phyloP scores from a whole-genome alignment of 768 basidiomycete genomes.

The Boletus insuetus region DNA sequence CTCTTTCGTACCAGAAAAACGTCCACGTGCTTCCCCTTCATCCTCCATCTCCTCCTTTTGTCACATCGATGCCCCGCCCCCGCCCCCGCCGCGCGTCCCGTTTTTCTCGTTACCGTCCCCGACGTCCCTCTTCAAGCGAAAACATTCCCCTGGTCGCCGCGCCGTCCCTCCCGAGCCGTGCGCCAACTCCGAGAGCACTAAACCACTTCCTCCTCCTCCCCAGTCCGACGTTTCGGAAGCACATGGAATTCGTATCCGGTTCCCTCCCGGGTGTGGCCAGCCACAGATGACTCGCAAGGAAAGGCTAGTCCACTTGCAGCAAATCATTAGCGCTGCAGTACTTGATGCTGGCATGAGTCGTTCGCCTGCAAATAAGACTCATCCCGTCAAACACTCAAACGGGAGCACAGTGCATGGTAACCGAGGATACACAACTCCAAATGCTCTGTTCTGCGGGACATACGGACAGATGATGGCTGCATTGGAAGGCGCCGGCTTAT shows the following conservation, averaged over 20 bases:
- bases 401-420: neutral
- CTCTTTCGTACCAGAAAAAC: constrained; percentile 11
- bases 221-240: constrained; percentile 3
- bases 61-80: constrained; percentile 22
- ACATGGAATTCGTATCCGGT: constrained; percentile 27
- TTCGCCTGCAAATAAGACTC: constrained; percentile 20
- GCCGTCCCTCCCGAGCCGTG: neutral
- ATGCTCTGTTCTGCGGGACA: constrained; percentile 40
- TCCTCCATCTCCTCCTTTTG: constrained; percentile 28
- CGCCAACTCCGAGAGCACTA: neutral
- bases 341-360: constrained; percentile 40
- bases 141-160: neutral
- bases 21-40: neutral
- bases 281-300: constrained; percentile 18
- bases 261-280: constrained; percentile 5
- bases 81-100: constrained; percentile 8
- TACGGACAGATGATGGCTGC: constrained; percentile 43
- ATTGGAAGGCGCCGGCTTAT: constrained; percentile 37
- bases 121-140: constrained; percentile 27
- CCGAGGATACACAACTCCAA: constrained; percentile 18
- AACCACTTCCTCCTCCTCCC: constrained; percentile 21
- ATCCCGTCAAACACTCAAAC: neutral
- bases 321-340: constrained; percentile 37
- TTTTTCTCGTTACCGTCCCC: constrained; percentile 18
- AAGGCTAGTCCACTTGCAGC: constrained; percentile 30